Evolutionary conservation across 306 rosid species (phyloP), one percentile per base, ranked within the genome.

Genomic region (Vachellia pachyceras): DNA sequence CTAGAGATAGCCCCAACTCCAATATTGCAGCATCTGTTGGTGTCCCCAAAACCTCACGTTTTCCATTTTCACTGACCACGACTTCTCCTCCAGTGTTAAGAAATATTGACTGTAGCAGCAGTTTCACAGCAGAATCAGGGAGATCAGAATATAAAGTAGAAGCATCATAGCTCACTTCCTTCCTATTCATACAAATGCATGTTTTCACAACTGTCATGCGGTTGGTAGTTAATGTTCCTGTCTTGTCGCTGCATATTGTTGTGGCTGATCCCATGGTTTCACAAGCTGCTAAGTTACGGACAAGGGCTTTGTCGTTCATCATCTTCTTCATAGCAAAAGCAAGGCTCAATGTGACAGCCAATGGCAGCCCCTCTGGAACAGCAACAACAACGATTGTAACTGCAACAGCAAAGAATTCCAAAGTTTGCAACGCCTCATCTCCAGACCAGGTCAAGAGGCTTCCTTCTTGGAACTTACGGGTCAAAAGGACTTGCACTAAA

Each of bases 201-300:
- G 96, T 91, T 87, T 93, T 95, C 70, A 95, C 99, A 78, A 95
- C 94, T 40, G 98, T 91, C 99, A 95, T 95, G 76, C 54, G 97
- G 80, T 95, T 95, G 82, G 99, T 95, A 29, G 99, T 95, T 41
- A 95, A 85, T 63, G 99, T 95, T 64, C 99, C 99, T 10, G 97
- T 93, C 84, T 95, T 95, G 90, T 95, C 97, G 79, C 98, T 95
- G 23, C 99, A 95, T 69, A 95, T 95, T 61, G 88, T 88, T 58
- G 97, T 95, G 82, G 99, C 96, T 25, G 99, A 95, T 78, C 99
- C 98, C 99, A 95, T 95, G 4, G 97, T 95, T 83, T 93, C 99
- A 55, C 98, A 95, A n/a, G 99, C 99, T 15, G 99, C 99, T 60
- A 95, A 91, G 83, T 95, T 86, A 36, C 99, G 89, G 41, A 95